phyloP scores from a whole-genome alignment of 805 yeast genomes.

The Metschnikowia borealis region DNA sequence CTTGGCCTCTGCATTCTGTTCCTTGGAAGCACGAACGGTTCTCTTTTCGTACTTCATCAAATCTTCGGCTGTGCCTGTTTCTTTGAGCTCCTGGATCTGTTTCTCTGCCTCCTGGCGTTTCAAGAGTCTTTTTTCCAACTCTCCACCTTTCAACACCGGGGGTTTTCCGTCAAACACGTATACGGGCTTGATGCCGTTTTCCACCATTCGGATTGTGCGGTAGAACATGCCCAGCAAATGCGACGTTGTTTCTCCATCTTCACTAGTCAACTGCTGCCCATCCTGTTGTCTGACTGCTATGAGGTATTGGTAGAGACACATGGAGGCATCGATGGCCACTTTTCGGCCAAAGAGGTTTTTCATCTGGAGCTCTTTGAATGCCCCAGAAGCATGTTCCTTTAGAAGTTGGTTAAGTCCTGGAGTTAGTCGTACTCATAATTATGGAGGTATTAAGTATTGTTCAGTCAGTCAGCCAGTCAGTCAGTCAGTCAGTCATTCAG shows the following conservation, averaged over 20 bases:
- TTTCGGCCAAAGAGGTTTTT: slow-evolving; percentile 87
- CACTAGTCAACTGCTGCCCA: slow-evolving; percentile 88
- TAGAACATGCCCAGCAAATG: slow-evolving; percentile 97
- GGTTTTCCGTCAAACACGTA: slow-evolving; percentile 98
- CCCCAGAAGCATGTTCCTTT: slow-evolving; percentile 83
- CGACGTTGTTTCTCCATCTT: slow-evolving; percentile 85
- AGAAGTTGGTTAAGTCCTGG: slow-evolving; percentile 80
- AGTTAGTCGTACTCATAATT: background rate
- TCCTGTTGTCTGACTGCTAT: slow-evolving; percentile 96
- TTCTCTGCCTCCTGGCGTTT: slow-evolving; percentile 81
- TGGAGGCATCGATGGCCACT: slow-evolving; percentile 96
- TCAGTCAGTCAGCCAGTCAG: too few species aligned
- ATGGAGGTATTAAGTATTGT: too few species aligned
- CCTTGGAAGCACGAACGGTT: slow-evolving; percentile 80
- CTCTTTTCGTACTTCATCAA: slow-evolving; percentile 75
- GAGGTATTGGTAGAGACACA: slow-evolving; percentile 93
- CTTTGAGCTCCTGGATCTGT: slow-evolving; percentile 69
- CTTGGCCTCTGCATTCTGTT: slow-evolving; percentile 94
- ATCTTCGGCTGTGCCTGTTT: slow-evolving; percentile 76
- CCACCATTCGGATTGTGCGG: slow-evolving; percentile 84
- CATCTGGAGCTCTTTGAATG: slow-evolving; percentile 74
- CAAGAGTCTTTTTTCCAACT: slow-evolving; percentile 77
- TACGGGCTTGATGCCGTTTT: slow-evolving; percentile 91
- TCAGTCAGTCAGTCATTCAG: too few species aligned
- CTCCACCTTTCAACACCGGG: slow-evolving; percentile 90